These are phyloP conservation scores for Hebeloma cylindrosporum DNA, from an alignment of 768 basidiomycete species.

Conservation along the genomic window DNA sequence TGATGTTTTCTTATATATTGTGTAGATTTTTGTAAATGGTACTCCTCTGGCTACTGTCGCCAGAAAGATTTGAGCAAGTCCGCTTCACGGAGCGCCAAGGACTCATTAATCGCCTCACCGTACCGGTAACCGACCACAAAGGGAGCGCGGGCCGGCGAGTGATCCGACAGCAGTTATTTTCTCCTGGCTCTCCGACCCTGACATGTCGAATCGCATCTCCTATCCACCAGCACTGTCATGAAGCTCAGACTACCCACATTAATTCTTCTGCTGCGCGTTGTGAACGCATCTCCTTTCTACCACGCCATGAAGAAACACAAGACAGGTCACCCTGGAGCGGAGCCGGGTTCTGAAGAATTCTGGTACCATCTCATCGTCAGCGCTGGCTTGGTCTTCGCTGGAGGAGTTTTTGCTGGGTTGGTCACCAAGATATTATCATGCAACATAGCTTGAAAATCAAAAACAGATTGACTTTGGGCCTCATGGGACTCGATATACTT, in stretches of 20 bases:
- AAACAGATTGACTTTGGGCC: conserved; percentile 77
- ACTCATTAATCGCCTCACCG: no score
- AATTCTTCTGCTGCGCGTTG: conserved; percentile 16
- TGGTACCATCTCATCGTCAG: conserved; percentile 74
- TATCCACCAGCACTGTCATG: conserved; percentile 13
- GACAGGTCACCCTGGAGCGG: conserved; percentile 27
- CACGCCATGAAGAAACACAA: conserved; percentile 17
- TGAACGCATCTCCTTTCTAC: conserved; percentile 18
- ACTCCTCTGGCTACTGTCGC: no score
- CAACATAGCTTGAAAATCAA: background rate
- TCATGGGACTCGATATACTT: conserved; percentile 93
- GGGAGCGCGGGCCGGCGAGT: no score
- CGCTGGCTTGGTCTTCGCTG: conserved; percentile 68
- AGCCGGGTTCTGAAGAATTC: conserved; percentile 62
- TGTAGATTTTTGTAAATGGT: no score
- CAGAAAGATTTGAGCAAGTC: no score
- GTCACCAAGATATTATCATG: conserved; percentile 20
- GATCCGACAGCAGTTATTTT: no score
- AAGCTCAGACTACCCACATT: conserved; percentile 21
- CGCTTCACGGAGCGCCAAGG: no score
- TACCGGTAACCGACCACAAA: no score
- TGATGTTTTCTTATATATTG: no score
- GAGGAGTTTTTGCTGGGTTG: conserved; percentile 92
- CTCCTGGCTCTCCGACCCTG: no score
- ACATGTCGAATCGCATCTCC: no score